Base-by-base conservation (phyloP, 2,329 filamentous ascomycete species). In the Juglanconis oblonga region DNA sequence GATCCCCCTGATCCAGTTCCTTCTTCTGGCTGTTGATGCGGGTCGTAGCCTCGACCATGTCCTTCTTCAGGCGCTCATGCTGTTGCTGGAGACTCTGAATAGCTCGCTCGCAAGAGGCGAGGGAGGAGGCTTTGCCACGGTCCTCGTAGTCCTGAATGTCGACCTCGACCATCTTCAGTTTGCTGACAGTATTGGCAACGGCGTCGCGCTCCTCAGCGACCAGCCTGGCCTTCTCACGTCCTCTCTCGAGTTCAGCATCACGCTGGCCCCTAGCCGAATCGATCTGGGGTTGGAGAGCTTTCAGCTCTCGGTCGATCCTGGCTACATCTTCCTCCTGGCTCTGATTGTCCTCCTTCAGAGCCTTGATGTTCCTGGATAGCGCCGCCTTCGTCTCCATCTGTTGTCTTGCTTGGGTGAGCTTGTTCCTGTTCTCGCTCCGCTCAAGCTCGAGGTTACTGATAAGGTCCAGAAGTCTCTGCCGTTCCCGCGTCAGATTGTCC, bases 81-180 rank as follows among this genome's bases (percentile, higher is more conserved):
- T 87, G 81, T 64, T 81, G 78, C 69, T 94, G 86, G 14, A 96
- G 79, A 9, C 73, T 75, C 29, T 86, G 79, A 50, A 97, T 88
- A 52, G 91, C 87, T 31, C 83, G 81, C 68, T 88, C 84, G 67
- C 90, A 90, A 24, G 82, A 81, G 10, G 83, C 82, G 42, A 98
- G 84, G 65, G 90, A 88, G 38, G 81, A 79, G 4, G 88, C 85
- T 0, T 93, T 94, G 58, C 89, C 91, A 44, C 87, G 82, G 57
- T 91, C 85, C 45, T 90, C 77, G 70, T 98, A 99, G 40, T 86
- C 84, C 62, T 87, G 85, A 63, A 99, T 96, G 54, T 94, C 90
- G 55, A 82, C 79, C 64, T 91, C 90, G 50, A 91, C 82, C 72
- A 89, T 80, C 67, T 86, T 87, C 55, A 99, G 84, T 70, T 94